These are phyloP conservation scores for Boletus vinaceobasis DNA, from an alignment of 768 basidiomycete genomes.

Conservation along the genomic window DNA sequence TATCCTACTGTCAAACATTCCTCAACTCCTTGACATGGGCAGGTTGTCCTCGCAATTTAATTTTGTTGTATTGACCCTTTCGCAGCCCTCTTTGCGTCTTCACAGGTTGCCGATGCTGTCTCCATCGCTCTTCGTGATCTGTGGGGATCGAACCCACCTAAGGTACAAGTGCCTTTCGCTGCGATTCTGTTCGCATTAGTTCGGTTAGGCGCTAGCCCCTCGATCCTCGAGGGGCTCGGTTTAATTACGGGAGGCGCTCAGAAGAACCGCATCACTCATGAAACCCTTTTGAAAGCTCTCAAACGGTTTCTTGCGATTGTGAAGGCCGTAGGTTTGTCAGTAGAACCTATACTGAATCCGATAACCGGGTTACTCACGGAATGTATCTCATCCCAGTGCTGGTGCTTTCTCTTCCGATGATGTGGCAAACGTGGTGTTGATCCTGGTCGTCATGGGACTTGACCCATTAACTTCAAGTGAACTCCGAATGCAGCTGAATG, in stretches of 20 bases:
- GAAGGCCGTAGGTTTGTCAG: constrained; percentile 46
- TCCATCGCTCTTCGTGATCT: constrained; percentile 34
- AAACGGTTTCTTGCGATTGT: constrained; percentile 44
- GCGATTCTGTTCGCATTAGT: constrained; percentile 37
- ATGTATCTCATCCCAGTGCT: constrained; percentile 28
- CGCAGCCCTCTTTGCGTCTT: constrained; percentile 15
- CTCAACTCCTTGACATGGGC: constrained; percentile 46
- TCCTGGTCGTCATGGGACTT: constrained; percentile 53
- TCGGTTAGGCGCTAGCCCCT: constrained; percentile 43
- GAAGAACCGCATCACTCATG: constrained; percentile 13
- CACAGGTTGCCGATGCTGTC: constrained; percentile 32
- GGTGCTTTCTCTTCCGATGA: constrained; percentile 38
- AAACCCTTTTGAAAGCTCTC: constrained; percentile 32
- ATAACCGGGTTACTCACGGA: not conserved
- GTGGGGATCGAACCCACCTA: constrained; percentile 23
- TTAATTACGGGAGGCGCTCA: constrained; percentile 21
- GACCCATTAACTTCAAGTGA: constrained; percentile 48
- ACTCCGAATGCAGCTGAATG: constrained; percentile 44
- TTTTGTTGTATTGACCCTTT: constrained; percentile 7
- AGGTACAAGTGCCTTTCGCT: constrained; percentile 32
- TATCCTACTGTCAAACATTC: constrained; percentile 30
- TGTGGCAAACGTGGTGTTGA: constrained; percentile 45
- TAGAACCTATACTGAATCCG: constrained; percentile 1
- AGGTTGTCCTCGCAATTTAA: not conserved
- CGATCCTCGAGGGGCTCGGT: constrained; percentile 33